Conservation (phyloP, 495 filamentous ascomycete genomes). For the Podospora australis region DNA sequence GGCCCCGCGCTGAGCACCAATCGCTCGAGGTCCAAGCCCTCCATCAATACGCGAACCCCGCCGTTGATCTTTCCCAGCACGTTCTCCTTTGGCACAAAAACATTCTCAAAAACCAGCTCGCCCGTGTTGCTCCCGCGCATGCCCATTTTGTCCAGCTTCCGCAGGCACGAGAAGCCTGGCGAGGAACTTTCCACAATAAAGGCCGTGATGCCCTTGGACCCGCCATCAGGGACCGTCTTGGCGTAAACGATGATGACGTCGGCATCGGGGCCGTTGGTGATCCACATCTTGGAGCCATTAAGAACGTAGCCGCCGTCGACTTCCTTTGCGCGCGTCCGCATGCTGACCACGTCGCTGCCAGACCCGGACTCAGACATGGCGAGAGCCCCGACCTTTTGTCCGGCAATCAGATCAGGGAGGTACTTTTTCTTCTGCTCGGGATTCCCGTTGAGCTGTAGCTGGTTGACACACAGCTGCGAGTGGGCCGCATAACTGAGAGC, state of each 20-base stretch:
- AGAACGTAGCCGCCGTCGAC: constrained; percentile 82
- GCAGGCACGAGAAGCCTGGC: constrained; percentile 74
- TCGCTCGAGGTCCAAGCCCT: constrained; percentile 88
- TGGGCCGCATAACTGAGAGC: constrained; percentile 91
- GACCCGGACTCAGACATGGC: constrained; percentile 94
- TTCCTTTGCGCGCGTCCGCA: constrained; percentile 76
- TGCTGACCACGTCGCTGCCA: constrained; percentile 90
- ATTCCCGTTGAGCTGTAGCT: constrained; percentile 85
- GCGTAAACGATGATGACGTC: constrained; percentile 88
- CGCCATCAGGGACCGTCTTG: constrained; percentile 77
- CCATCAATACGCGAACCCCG: constrained; percentile 90
- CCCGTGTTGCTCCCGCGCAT: constrained; percentile 98
- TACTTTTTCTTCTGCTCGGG: constrained; percentile 69
- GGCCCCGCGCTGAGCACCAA: constrained; percentile 90
- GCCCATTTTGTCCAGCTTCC: constrained; percentile 95
- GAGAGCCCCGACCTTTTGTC: constrained; percentile 77
- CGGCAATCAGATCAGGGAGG: constrained; percentile 76
- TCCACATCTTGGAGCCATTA: constrained; percentile 98
- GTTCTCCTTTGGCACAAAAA: constrained; percentile 81
- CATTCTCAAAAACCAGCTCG: constrained; percentile 85
- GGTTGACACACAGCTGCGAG: constrained; percentile 94
- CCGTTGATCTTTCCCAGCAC: constrained; percentile 72
- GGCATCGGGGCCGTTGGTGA: constrained; percentile 95
- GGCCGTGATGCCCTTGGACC: constrained; percentile 88
- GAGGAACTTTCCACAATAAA: constrained; percentile 74